Evolutionary conservation across 306 rosid species (phyloP).

Genomic region (Datisca glomerata): DNA sequence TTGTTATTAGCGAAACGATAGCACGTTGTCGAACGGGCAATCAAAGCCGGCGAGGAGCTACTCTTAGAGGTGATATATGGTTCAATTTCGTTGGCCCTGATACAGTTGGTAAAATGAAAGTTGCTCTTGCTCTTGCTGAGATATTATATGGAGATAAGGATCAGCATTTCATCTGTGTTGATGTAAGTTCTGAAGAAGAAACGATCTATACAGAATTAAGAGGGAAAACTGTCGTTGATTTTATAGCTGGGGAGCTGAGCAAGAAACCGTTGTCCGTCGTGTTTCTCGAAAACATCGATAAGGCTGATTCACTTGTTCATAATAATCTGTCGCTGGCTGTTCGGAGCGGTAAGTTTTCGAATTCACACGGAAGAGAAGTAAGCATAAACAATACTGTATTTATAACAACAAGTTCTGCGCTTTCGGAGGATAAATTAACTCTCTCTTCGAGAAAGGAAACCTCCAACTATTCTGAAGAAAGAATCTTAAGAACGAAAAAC

Average conservation of each 20-base stretch:
- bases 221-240: slow-evolving; percentile 78
- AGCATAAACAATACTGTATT: slow-evolving; percentile 50
- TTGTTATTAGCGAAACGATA: slow-evolving; percentile 40
- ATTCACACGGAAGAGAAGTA: slow-evolving; percentile 79
- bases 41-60: slow-evolving; percentile 23
- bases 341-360: slow-evolving; percentile 60
- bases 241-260: slow-evolving; percentile 50
- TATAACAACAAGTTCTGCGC: slow-evolving; percentile 31
- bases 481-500: slow-evolving; percentile 32
- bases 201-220: slow-evolving; percentile 33
- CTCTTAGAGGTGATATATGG: slow-evolving; percentile 51
- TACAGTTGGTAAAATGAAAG: slow-evolving; percentile 52
- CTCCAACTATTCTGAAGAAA: slow-evolving; percentile 56
- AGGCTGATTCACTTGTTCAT: slow-evolving; percentile 58
- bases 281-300: slow-evolving; percentile 72
- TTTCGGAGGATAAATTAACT: slow-evolving; percentile 17
- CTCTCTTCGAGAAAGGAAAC: slow-evolving; percentile 14
- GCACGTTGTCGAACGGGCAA: slow-evolving; percentile 27
- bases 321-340: slow-evolving; percentile 59
- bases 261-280: slow-evolving; percentile 63
- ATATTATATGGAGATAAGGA: slow-evolving; percentile 48
- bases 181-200: slow-evolving; percentile 40
- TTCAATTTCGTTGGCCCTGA: slow-evolving; percentile 78
- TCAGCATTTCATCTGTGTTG: slow-evolving; percentile 38
- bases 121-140: slow-evolving; percentile 64